These are phyloP conservation scores for Cylindrodendrum hubeiense DNA, from an alignment of 2,329 filamentous ascomycete species.

Conservation along the genomic window DNA sequence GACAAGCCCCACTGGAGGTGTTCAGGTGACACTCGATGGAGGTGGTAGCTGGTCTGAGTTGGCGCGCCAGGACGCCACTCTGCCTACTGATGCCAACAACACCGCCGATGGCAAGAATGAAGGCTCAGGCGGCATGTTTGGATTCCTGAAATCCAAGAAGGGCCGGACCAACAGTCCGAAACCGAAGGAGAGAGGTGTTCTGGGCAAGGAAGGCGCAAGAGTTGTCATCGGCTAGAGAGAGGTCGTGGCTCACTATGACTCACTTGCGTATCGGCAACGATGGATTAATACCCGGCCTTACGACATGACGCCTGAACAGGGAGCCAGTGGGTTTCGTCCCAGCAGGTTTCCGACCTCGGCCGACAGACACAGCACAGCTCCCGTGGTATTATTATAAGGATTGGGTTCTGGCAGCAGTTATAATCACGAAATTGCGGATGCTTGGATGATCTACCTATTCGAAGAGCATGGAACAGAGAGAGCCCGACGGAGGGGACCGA, in stretches of 20 bases:
- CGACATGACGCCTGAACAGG: conserved; percentile 23
- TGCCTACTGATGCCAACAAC: conserved; percentile 75
- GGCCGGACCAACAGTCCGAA: conserved; percentile 92
- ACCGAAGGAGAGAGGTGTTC: conserved; percentile 90
- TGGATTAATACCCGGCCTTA: conserved; percentile 25
- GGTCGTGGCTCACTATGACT: conserved; percentile 33
- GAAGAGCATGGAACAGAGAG: conserved; percentile 13
- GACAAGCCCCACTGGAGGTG: conserved; percentile 82
- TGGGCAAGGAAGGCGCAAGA: conserved; percentile 94
- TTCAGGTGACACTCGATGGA: conserved; percentile 92
- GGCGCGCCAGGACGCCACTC: conserved; percentile 83
- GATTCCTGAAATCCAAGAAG: conserved; percentile 90
- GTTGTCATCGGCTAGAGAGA: conserved; percentile 75
- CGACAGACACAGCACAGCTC: conserved; percentile 19
- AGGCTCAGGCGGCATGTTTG: conserved; percentile 85
- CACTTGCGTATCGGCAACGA: conserved; percentile 30
- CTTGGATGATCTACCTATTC: conserved; percentile 20
- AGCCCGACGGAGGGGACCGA: conserved; percentile 17
- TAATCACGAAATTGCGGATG: conserved; percentile 17
- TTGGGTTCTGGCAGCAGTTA: conserved; percentile 4
- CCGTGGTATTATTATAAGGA: conserved; percentile 14
- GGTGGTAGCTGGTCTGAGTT: conserved; percentile 92
- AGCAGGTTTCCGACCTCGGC: conserved; percentile 16
- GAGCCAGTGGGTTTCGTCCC: conserved; percentile 11
- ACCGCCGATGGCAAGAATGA: conserved; percentile 64